A percentile compares a stretch with the other conserved stretches of the same genome.
Conservation (phyloP, 768 basidiomycete genomes). For the Sporobolomyces phaffii region DNA sequence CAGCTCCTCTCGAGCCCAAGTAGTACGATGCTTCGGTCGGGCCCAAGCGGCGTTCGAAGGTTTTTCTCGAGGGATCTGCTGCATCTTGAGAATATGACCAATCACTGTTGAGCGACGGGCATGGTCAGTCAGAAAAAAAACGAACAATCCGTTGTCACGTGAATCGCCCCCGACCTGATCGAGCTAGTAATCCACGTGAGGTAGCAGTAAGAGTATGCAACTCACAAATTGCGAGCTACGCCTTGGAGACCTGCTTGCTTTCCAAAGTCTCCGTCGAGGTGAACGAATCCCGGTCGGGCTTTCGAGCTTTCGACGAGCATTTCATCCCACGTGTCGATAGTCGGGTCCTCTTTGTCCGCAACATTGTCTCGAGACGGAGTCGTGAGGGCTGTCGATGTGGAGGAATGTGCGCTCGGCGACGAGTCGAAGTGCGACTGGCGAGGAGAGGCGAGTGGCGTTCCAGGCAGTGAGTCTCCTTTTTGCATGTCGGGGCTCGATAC, state of each 20-base stretch:
- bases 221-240: constrained; percentile 22
- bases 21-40: constrained; percentile 75
- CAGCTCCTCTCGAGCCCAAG: constrained; percentile 67
- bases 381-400: constrained; percentile 1
- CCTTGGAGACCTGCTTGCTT: background rate
- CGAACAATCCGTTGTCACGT: no score
- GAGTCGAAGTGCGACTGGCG: background rate
- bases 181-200: no score
- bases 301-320: no score
- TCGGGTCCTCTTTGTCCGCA: no score
- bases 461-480: background rate
- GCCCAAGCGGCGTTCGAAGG: constrained; percentile 57
- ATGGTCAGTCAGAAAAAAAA: background rate
- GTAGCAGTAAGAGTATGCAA: no score
- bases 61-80: background rate
- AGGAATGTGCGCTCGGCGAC: background rate
- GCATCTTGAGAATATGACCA: constrained; percentile 1
- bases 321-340: no score
- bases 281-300: no score
- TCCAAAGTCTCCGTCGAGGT: background rate
- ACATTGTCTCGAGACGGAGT: background rate
- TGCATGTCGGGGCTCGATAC: no score
- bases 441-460: background rate
- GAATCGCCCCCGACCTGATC: no score
- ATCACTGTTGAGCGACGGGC: constrained; percentile 2